Conservation (phyloP, 495 filamentous ascomycete species). For the Penicillium argentinense region DNA sequence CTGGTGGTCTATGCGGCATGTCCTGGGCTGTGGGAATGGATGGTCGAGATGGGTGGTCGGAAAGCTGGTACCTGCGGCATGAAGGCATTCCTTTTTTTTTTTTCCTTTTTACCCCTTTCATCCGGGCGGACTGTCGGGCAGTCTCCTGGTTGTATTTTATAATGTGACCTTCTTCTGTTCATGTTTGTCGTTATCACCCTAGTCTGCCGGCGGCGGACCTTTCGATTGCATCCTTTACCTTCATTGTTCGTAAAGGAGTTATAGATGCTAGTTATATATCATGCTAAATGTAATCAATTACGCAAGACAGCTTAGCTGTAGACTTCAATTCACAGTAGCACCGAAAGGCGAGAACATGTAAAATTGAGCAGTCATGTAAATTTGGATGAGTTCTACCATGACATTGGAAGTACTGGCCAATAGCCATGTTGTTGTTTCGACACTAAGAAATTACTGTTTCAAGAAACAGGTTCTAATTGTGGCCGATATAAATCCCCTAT, state of each 20-base stretch:
- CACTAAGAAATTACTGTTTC: no score
- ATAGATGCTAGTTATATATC: constrained; percentile 24
- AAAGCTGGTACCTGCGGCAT: neutral
- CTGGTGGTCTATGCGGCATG: constrained; percentile 29
- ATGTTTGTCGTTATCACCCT: constrained; percentile 33
- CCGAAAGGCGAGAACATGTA: no score
- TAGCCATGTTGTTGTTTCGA: no score
- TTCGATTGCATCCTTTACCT: constrained; percentile 19
- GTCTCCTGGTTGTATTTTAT: constrained; percentile 31
- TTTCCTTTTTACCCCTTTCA: constrained; percentile 19
- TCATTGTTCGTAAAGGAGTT: constrained; percentile 21
- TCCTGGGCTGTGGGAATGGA: constrained; percentile 15
- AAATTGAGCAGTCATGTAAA: no score
- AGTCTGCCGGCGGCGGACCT: constrained; percentile 26
- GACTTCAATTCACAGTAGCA: constrained; percentile 1
- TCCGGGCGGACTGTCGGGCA: constrained; percentile 13
- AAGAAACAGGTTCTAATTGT: no score
- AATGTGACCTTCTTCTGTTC: constrained; percentile 31
- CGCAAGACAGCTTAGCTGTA: constrained; percentile 2
- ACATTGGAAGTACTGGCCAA: no score
- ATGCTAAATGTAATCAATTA: constrained; percentile 28
- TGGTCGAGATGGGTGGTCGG: constrained; percentile 6
- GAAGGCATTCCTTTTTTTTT: constrained; percentile 7
- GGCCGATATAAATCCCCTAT: no score
- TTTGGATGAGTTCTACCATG: no score